Percentiles rank a stretch among this genome's conserved stretches.
phyloP scores from a whole-genome alignment of 2,329 filamentous ascomycete genomes.

The Phaeoacremonium minimum region DNA sequence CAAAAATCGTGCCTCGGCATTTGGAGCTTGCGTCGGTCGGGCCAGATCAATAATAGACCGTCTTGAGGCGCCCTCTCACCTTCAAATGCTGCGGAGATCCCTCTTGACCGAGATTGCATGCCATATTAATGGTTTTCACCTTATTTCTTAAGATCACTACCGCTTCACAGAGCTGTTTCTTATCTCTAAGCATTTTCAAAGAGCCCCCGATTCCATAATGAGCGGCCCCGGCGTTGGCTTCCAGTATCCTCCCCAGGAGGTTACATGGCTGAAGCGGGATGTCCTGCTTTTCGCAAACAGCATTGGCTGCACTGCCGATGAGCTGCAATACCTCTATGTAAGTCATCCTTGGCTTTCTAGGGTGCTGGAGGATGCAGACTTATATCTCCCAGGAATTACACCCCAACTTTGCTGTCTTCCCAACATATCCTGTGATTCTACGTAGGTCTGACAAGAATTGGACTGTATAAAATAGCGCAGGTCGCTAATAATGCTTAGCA shows the following conservation, averaged over 20 bases:
- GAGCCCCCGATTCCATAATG: conserved; percentile 31
- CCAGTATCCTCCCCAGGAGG: conserved; percentile 70
- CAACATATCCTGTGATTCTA: conserved; percentile 80
- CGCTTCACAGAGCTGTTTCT: too few species aligned
- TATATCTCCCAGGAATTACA: conserved; percentile 95
- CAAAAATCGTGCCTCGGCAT: too few species aligned
- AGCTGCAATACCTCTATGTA: conserved; percentile 91
- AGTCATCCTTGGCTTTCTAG: conserved; percentile 16
- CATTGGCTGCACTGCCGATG: conserved; percentile 78
- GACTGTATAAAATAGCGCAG: too few species aligned
- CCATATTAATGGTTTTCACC: too few species aligned
- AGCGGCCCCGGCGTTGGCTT: conserved; percentile 63
- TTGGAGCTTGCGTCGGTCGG: too few species aligned
- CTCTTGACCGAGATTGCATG: too few species aligned
- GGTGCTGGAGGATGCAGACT: background rate
- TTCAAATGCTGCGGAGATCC: too few species aligned
- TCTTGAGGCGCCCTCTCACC: too few species aligned
- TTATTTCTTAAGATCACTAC: too few species aligned
- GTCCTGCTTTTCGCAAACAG: conserved; percentile 84
- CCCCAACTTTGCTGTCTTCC: conserved; percentile 81
- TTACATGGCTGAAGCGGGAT: conserved; percentile 86
- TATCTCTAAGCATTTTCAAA: too few species aligned
- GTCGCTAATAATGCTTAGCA: conserved; percentile 37
- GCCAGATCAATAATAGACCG: too few species aligned
- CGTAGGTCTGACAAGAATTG: conserved; percentile 39